Evolutionary conservation across 495 filamentous ascomycete species (phyloP), one percentile per base, ranked within the genome.

Genomic region (Baudoinia panamericana): DNA sequence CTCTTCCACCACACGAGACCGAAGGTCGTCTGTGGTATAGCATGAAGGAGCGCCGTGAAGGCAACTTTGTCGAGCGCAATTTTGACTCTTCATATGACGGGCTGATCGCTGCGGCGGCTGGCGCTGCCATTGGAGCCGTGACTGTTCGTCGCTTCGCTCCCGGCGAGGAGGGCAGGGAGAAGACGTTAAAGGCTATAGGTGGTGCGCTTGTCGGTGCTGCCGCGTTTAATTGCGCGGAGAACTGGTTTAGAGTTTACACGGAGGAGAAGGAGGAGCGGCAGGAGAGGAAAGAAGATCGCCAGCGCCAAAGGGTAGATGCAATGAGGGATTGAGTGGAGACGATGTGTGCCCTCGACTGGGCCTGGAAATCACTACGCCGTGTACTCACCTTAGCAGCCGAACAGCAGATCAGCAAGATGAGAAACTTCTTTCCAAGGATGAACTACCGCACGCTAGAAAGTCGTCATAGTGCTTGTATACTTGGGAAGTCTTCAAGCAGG

Each of bases 41-140:
- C 20, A 18, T 12, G 12, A 45, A 46, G 13, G 2, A 38, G 20
- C 47, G 47, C 18, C n/a, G 26, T 10, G 47, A 50, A 9, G 34
- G 22, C 35, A 36, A 31, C 27, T 41, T 46, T 25, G 11, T 46
- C 1, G 48, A 51, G 32, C 30, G 34, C 9, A 36, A 41, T 20
- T 46, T 51, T 25, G 48, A 51, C 34, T 32, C 36, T 11, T 37
- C 30, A 3, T 46, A 42, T 15, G 48, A 51, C 23, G 48, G 48
- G 3, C 30, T 51, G 2, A 29, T 51, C 13, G 48, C 48, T 4
- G 48, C 37, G 4, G 43, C 38, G 10, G 38, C 48, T 1, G 48
- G 48, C 4, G 48, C 43, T 4, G 48, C 48, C 1, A 37, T 51
- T 10, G 48, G 48, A 11, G 48, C 39, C 17, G 39, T 51, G 7